Evolutionary conservation across 768 basidiomycete species (phyloP).

Genomic region (Podaxis sp.): DNA sequence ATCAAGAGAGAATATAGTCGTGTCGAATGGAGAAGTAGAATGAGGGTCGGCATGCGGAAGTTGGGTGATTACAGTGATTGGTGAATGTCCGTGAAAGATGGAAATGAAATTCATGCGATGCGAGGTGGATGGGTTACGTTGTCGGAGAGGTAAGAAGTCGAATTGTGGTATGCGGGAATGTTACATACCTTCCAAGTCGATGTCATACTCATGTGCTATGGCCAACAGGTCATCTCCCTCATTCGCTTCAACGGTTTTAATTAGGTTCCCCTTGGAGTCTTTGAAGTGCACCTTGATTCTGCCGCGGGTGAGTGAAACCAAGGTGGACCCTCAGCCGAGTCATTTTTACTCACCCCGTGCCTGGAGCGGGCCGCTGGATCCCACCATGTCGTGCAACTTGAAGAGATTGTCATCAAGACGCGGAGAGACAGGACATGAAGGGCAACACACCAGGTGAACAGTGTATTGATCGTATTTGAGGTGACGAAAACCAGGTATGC

Average conservation of each 20-base stretch:
- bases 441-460: neutral
- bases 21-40: neutral
- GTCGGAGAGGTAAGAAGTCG: neutral
- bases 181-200: constrained; percentile 87
- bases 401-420: neutral
- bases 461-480: constrained; percentile 4
- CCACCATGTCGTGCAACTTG: constrained; percentile 16
- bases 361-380: constrained; percentile 18
- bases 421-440: neutral
- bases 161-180: neutral
- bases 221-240: constrained; percentile 93
- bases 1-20: neutral
- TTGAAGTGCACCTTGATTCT: constrained; percentile 92
- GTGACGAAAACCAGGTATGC: neutral
- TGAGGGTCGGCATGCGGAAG: neutral
- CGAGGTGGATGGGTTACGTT: neutral
- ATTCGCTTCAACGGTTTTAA: constrained; percentile 88
- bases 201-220: constrained; percentile 92
- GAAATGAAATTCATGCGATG: neutral
- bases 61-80: neutral
- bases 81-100: neutral
- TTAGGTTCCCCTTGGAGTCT: constrained; percentile 78
- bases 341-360: constrained; percentile 18
- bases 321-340: neutral
- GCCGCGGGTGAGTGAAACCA: neutral